These are phyloP conservation scores for Penicillium sp. DNA, from an alignment of 2,329 filamentous ascomycete species.

Conservation along the genomic window DNA sequence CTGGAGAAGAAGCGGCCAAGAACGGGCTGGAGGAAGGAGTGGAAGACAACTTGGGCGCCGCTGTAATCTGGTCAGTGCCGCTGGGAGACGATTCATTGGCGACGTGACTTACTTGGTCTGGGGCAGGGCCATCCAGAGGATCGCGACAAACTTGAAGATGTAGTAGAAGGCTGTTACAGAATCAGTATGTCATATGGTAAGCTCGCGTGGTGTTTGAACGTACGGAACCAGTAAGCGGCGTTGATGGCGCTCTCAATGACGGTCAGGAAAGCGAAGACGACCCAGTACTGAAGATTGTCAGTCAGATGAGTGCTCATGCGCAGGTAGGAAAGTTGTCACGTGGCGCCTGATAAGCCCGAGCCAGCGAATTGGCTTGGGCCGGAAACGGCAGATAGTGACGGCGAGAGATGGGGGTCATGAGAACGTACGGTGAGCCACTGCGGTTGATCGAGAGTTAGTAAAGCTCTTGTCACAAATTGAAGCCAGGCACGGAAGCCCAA, in stretches of 20 bases:
- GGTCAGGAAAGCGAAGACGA: slow-evolving; percentile 64
- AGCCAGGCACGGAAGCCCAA: neutral
- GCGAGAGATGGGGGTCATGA: slow-evolving; percentile 14
- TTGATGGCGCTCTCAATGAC: slow-evolving; percentile 65
- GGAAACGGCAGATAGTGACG: slow-evolving; percentile 6
- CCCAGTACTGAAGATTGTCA: slow-evolving; percentile 58
- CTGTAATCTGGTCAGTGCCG: slow-evolving; percentile 47
- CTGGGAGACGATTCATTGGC: neutral
- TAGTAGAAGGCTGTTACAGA: slow-evolving; percentile 77
- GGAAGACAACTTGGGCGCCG: slow-evolving; percentile 94
- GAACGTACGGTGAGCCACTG: slow-evolving; percentile 61
- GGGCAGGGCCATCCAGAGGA: slow-evolving; percentile 97
- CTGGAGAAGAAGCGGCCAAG: slow-evolving; percentile 86
- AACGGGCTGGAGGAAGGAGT: slow-evolving; percentile 87
- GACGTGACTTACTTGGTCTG: slow-evolving; percentile 72
- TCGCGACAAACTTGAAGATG: slow-evolving; percentile 97
- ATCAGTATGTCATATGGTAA: slow-evolving; percentile 21
- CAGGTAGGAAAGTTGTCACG: slow-evolving; percentile 21
- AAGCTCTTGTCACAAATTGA: neutral
- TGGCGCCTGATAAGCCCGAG: slow-evolving; percentile 20
- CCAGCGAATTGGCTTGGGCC: slow-evolving; percentile 9
- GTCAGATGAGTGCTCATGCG: slow-evolving; percentile 13
- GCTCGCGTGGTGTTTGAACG: slow-evolving; percentile 21
- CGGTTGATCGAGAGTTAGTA: slow-evolving; percentile 19
- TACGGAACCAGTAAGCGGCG: slow-evolving; percentile 68